Evolutionary conservation across 352 stramenopile genomes (phyloP), one percentile per base, ranked within the genome.

Genomic region (Paralagenidium karlingii): DNA sequence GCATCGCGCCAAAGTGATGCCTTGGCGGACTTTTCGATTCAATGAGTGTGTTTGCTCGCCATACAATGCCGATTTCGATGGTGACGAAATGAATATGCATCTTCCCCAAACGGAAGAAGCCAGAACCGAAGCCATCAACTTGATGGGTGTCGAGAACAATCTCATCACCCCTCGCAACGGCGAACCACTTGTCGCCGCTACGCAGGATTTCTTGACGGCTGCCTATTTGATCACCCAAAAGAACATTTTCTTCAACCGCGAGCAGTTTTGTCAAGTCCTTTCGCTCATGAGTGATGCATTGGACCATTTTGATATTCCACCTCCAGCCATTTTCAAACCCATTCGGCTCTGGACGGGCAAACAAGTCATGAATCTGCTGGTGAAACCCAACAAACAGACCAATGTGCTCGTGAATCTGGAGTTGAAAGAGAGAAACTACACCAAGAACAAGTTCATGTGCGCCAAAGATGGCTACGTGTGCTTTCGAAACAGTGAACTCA

Each of bases 61-160:
- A 22, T 99, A 99, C 64, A 99, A 99, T 38, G 95, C 96, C 26
- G 96, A 99, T 63, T 99, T 99, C 54, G 95, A 99, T 63, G 96
- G 96, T 43, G 95, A 99, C 51, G 96, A 99, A 57, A 99, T 99
- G 95, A 99, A 99, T 63, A 96, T 99, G 82, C 83, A 95, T 56
- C 58, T 99, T 16, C 96, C 96, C 18, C 96, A 99, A 65, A 99
- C 95, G 1, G 95, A 99, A 51, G 96, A 99, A 49, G 96, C 96
- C 15, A 76, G 94, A 24, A 86, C 94, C 5, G 96, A 99, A 57
- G 96, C 96, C 0, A 87, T 86, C 43, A 79, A 89, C 38, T 68
- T 99, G 7, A 99, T 99, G 94, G 86, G 85, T n/a, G 95, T 99
- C 28, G 81, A 96, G 46, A 68, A 98, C 43, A 99, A 99, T 57